Evolutionary conservation across 2,329 filamentous ascomycete species (phyloP).

Genomic region (Microdochium nivale): DNA sequence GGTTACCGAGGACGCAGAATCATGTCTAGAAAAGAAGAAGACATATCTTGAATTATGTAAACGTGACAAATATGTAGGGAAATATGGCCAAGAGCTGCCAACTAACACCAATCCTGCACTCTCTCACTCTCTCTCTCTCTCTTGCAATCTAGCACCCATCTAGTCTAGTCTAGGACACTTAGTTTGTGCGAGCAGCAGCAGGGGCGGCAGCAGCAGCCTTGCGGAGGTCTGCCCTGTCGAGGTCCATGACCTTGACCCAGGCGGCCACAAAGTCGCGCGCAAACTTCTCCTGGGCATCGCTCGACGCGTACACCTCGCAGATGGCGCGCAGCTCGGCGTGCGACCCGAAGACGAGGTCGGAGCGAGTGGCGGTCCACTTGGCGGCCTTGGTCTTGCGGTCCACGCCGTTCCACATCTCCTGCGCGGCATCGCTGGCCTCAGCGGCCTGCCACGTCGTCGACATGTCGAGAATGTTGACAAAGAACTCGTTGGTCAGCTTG

Average conservation of each 20-base stretch:
- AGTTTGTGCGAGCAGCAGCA: too few species aligned
- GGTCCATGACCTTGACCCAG: slow-evolving; percentile 68
- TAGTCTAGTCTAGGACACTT: too few species aligned
- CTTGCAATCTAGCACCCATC: too few species aligned
- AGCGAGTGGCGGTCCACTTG: slow-evolving; percentile 63
- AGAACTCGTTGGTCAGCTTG: slow-evolving; percentile 71
- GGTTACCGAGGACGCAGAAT: too few species aligned
- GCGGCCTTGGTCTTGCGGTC: slow-evolving; percentile 57
- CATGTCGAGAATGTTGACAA: slow-evolving; percentile 67
- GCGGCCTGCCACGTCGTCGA: slow-evolving; percentile 56
- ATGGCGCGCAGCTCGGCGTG: slow-evolving; percentile 66
- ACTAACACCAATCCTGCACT: too few species aligned
- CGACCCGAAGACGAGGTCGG: slow-evolving; percentile 64
- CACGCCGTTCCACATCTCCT: slow-evolving; percentile 52
- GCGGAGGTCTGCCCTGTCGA: slow-evolving; percentile 59
- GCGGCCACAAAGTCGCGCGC: slow-evolving; percentile 62
- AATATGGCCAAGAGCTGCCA: too few species aligned
- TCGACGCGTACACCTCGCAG: slow-evolving; percentile 58
- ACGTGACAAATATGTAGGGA: too few species aligned
- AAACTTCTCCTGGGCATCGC: slow-evolving; percentile 54
- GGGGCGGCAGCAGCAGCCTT: not conserved
- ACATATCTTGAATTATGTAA: too few species aligned
- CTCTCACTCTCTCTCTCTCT: too few species aligned
- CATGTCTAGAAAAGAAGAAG: too few species aligned
- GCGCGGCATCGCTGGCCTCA: slow-evolving; percentile 26